Conservation (phyloP, 805 yeast species). For the Lipomyces chichibuensis region DNA sequence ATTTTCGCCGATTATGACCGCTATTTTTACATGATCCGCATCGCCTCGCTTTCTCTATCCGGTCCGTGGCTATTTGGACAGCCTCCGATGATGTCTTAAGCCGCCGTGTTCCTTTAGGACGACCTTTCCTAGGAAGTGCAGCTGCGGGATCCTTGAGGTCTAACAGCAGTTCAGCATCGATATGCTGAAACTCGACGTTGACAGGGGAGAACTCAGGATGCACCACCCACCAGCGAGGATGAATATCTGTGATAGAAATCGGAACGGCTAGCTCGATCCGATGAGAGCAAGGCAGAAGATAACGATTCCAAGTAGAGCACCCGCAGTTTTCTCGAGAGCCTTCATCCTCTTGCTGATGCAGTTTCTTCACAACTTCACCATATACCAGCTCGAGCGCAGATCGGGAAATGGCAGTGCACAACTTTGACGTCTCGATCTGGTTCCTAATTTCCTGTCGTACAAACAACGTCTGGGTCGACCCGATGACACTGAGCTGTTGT, state of each 20-base stretch:
- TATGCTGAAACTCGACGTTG: not conserved
- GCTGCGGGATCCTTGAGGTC: constrained; percentile 6
- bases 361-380: no score
- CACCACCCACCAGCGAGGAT: not conserved
- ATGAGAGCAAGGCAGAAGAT: no score
- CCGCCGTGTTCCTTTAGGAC: not conserved
- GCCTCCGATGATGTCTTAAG: not conserved
- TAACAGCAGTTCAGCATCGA: not conserved
- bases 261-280: not conserved
- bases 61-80: not conserved
- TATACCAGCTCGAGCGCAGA: no score
- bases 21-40: not conserved
- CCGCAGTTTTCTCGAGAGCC: no score
- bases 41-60: constrained; percentile 3
- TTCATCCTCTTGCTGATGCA: no score
- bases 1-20: not conserved
- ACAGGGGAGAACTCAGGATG: not conserved
- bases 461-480: no score
- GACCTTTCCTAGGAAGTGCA: not conserved
- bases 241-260: not conserved
- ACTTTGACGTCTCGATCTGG: no score
- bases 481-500: no score
- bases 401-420: no score
- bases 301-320: no score
- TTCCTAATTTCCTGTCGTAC: no score